Base-by-base conservation (phyloP, 2,329 filamentous ascomycete genomes). In the Botrytis pseudocinerea region DNA sequence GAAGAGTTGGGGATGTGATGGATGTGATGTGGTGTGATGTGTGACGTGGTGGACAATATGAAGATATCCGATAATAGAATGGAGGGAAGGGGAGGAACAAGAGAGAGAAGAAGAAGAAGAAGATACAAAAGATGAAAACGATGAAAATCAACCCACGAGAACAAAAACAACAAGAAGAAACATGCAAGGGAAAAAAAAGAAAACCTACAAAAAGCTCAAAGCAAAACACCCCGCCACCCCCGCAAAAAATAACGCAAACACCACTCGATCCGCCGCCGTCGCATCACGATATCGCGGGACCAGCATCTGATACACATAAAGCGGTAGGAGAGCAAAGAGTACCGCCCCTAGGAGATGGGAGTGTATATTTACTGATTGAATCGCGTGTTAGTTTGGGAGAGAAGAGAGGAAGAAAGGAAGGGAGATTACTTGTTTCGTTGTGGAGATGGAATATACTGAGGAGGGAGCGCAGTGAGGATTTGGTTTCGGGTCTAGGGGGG, bases 321-420 rank as follows among this genome's bases (percentile, higher is more conserved):
- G 78, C 16, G 81, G 65, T 35, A 83, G 72, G 54, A 61, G 46
- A n/a, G 62, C 25, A 51, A 82, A 82, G 35, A 81, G 54, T 2
- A 85, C 42, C 18, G 81, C 83, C 0, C 86, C 85, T 6, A 87
- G 73, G 5, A 87, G 79, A 75, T 85, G 83, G 28, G 83, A 82
- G 74, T 82, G 83, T 57, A 85, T 84, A 38, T 75, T 77, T 40
- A 76, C 66, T 73, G 59, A 46, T 46, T 25, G 12, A 7, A 14
- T 28, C 0, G 38, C 2, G 10, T 12, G 14, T 61, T 46, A 32
- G n/a, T 22, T 5, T 14, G 25, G 14, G 51, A n/a, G n/a, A n/a
- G n/a, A n/a, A n/a, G n/a, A n/a, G n/a, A 38, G 9, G 18, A 20
- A 4, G 7, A 10, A 12, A 32, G 28, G n/a, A 25, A 16, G 25